Conservation (phyloP, 2,329 filamentous ascomycete genomes). For the Ascochyta clinopodiicola region DNA sequence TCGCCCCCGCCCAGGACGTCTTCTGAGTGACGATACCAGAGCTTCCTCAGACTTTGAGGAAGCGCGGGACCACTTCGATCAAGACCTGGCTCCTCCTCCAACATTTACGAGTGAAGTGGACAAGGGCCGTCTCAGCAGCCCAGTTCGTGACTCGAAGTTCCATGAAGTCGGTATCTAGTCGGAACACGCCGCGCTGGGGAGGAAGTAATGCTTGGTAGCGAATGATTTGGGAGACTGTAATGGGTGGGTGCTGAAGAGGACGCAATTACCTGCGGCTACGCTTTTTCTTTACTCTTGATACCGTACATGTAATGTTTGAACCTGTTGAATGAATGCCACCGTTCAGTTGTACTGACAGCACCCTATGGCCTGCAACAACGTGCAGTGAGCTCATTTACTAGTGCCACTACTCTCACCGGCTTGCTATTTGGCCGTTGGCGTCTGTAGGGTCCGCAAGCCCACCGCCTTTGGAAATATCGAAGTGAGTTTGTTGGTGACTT, state of each 20-base stretch:
- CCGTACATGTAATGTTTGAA: conserved; percentile 7
- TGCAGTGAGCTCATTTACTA: neutral
- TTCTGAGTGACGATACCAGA: conserved; percentile 41
- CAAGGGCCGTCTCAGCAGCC: conserved; percentile 36
- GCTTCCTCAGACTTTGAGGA: conserved; percentile 59
- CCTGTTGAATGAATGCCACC: neutral
- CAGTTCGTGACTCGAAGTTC: conserved; percentile 44
- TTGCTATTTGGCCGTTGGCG: neutral
- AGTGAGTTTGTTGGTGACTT: conserved; percentile 1
- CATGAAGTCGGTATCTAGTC: conserved; percentile 40
- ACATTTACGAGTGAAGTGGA: conserved; percentile 43
- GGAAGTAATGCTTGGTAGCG: conserved; percentile 1
- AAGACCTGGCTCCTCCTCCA: conserved; percentile 51
- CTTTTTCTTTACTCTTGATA: conserved; percentile 5
- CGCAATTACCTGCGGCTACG: neutral
- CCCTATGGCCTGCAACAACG: neutral
- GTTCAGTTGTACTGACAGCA: neutral
- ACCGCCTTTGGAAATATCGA: neutral
- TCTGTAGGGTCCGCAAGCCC: neutral
- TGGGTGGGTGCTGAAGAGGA: conserved; percentile 1
- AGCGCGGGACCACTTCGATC: conserved; percentile 58
- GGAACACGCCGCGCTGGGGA: neutral
- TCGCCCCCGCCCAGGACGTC: conserved; percentile 28
- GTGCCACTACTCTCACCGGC: neutral
- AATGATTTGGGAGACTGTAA: conserved; percentile 5